Conservation (phyloP, 306 rosid genomes). For the Trifolium subterraneum region DNA sequence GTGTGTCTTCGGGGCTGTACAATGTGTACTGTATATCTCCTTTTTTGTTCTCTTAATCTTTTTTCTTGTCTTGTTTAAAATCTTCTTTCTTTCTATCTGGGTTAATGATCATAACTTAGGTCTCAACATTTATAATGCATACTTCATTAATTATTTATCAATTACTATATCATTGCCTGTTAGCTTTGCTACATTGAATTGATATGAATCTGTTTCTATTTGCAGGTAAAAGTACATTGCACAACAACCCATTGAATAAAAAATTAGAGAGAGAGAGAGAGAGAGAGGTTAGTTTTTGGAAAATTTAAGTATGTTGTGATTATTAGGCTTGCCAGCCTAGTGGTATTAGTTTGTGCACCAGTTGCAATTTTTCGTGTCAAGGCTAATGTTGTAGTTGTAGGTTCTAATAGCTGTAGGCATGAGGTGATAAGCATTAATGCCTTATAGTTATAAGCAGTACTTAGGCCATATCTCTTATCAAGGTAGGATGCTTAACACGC, state of each 20-base stretch:
- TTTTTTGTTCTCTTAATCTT: conserved; percentile 22
- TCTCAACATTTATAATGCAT: conserved; percentile 4
- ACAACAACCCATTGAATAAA: neutral
- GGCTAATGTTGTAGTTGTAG: conserved; percentile 2
- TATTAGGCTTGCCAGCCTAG: conserved; percentile 1
- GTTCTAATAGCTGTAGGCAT: neutral
- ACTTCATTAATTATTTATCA: conserved; percentile 7
- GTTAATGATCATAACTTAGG: conserved; percentile 18
- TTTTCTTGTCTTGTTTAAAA: conserved; percentile 5
- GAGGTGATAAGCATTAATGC: neutral
- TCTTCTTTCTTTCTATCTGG: conserved; percentile 19
- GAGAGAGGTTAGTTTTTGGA: neutral
- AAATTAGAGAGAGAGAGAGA: neutral
- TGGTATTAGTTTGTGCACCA: neutral
- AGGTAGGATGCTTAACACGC: neutral
- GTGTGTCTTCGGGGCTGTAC: conserved; percentile 6
- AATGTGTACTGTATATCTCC: conserved; percentile 14
- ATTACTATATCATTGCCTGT: conserved; percentile 3
- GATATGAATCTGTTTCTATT: conserved; percentile 7
- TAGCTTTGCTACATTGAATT: conserved; percentile 24
- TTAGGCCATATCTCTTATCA: conserved; percentile 5
- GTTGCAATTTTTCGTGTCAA: neutral
- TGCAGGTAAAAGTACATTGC: conserved; percentile 1
- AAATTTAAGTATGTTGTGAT: neutral
- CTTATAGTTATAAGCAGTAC: neutral